Conservation (phyloP, 2,329 filamentous ascomycete genomes). For the Cladobotryum protrusum region DNA sequence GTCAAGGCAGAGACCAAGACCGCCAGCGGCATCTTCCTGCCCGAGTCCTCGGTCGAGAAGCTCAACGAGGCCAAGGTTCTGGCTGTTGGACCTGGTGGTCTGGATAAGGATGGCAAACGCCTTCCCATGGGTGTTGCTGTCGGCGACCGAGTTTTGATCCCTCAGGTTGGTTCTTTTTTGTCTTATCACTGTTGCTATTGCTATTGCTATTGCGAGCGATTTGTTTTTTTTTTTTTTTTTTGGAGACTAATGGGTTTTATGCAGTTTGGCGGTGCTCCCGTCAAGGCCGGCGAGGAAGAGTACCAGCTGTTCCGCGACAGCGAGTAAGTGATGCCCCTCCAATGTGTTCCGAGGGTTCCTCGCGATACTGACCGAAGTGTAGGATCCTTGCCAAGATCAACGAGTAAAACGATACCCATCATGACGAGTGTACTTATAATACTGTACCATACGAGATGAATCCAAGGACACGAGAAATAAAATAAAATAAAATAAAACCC, state of each 20-base stretch:
- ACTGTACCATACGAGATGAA: slow-evolving; percentile 25
- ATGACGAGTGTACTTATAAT: slow-evolving; percentile 28
- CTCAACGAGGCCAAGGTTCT: slow-evolving; percentile 96
- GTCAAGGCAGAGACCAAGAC: slow-evolving; percentile 97
- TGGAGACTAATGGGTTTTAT: background rate
- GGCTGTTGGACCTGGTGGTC: slow-evolving; percentile 81
- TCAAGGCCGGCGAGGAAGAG: slow-evolving; percentile 98
- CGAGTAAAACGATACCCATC: slow-evolving; percentile 52
- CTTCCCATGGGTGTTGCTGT: slow-evolving; percentile 73
- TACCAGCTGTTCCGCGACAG: slow-evolving; percentile 93
- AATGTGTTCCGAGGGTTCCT: background rate
- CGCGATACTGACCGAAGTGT: slow-evolving; percentile 14
- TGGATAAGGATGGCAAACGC: slow-evolving; percentile 86
- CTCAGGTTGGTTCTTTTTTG: slow-evolving; percentile 59
- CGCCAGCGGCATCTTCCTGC: slow-evolving; percentile 93
- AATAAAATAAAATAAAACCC: slow-evolving; percentile 1
- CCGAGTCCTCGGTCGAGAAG: slow-evolving; percentile 95
- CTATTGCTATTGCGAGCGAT: no score
- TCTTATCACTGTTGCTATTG: background rate
- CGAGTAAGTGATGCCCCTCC: slow-evolving; percentile 63
- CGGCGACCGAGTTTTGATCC: slow-evolving; percentile 93
- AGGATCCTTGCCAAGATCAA: slow-evolving; percentile 99
- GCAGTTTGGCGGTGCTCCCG: slow-evolving; percentile 85
- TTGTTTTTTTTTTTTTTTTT: background rate
- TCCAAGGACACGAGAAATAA: background rate